Percentiles rank a stretch among this genome's conserved stretches.
These are phyloP conservation scores for Casuarina glauca DNA, from an alignment of 306 rosid genomes.

Conservation along the genomic window DNA sequence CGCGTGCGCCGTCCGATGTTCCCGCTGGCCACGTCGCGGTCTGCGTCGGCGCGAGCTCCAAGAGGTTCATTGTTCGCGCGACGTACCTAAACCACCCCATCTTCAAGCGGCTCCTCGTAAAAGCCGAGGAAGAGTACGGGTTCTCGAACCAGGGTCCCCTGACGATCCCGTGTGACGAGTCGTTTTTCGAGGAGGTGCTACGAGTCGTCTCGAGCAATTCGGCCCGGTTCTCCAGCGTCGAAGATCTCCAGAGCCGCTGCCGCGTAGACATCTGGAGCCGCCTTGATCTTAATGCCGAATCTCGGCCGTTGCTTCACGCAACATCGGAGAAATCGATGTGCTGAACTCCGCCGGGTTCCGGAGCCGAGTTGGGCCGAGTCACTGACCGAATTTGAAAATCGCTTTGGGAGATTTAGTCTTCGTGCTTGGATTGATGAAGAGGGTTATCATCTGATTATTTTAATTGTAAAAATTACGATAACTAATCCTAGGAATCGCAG, in stretches of 20 bases:
- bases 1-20: constrained; percentile 53
- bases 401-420: background rate
- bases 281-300: constrained; percentile 45
- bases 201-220: constrained; percentile 44
- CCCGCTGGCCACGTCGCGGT: constrained; percentile 89
- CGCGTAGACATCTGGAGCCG: constrained; percentile 50
- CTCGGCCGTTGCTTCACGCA: constrained; percentile 72
- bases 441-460: background rate
- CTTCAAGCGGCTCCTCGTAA: constrained; percentile 66
- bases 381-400: background rate
- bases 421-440: background rate
- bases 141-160: constrained; percentile 79
- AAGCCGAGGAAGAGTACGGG: constrained; percentile 96
- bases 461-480: background rate
- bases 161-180: constrained; percentile 79
- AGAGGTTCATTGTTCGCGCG: constrained; percentile 73
- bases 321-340: constrained; percentile 39
- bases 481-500: background rate
- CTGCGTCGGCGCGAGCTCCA: constrained; percentile 63
- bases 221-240: constrained; percentile 28
- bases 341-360: constrained; percentile 12
- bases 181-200: constrained; percentile 64
- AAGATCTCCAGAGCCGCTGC: constrained; percentile 57
- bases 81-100: constrained; percentile 82
- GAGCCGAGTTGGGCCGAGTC: background rate